Base-by-base conservation (phyloP, 2,329 filamentous ascomycete genomes). In the Cladophialophora immunda region DNA sequence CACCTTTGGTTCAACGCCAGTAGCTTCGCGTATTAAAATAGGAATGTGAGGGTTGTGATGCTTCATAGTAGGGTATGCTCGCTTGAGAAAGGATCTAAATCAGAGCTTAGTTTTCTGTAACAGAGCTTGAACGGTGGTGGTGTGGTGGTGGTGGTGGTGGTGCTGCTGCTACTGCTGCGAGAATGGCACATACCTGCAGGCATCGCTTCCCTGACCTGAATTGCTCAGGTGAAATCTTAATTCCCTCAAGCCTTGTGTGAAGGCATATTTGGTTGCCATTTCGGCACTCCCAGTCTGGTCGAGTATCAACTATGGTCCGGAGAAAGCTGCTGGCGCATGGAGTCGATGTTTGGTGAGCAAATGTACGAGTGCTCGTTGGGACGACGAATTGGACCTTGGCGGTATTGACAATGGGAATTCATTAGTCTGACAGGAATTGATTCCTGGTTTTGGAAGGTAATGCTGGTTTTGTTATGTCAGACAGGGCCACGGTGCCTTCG, bases 51-150 rank as follows among this genome's bases (percentile, higher is more conserved):
- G 95, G 84, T 99, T 99, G 86, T 94, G 92, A 86, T 97, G 96
- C 89, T 99, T 99, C 94, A 99, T 98, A 68, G 92, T 95, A 55
- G 95, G 95, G 81, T 99, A 99, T 73, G 93, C 90, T 78, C 92
- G 89, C 72, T 90, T 90, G 73, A 99, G 86, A 83, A 99, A 99
- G 32, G 91, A 90, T 80, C 95, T 97, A 75, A 25, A 32, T 17
- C 29, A 30, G 19, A 41, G 47, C 13, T 71, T n/a, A 62, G 41
- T 27, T 9, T 19, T 41, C 25, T n/a, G 57, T 59, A 64, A 41
- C 58, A 30, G 22, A 25, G 19, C 45, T 50, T 50, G 45, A 1
- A 50, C 11, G 5, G 2, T 6, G 38, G 15, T 7, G 15, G 15
- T 50, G 45, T n/a, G 5, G 2, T 6, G 38, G 15, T 7, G 15